Evolutionary conservation across 2,329 filamentous ascomycete genomes (phyloP).

Genomic region (Magnaporthiopsis poae): DNA sequence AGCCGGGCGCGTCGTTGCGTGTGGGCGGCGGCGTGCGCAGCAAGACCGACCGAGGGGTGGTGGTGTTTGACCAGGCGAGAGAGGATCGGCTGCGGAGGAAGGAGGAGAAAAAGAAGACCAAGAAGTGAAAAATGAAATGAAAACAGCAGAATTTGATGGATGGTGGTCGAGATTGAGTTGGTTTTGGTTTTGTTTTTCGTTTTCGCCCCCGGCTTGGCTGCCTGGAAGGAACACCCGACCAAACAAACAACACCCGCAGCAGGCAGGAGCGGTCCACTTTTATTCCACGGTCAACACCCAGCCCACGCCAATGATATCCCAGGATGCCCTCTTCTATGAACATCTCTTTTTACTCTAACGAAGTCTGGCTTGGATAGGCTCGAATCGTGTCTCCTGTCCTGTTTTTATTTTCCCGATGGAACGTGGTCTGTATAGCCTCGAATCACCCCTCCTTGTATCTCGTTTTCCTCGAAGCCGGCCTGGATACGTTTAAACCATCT

Average conservation of each 20-base stretch:
- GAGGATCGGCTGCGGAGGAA: constrained; percentile 6
- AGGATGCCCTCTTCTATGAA: too few relatives aligned
- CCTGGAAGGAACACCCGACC: background rate
- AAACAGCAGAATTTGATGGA: background rate
- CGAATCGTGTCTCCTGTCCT: background rate
- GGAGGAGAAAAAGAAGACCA: background rate
- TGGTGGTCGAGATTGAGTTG: background rate
- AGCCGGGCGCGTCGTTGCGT: background rate
- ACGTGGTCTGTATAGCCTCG: too few relatives aligned
- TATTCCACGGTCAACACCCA: background rate
- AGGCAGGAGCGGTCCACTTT: background rate
- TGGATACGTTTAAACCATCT: background rate
- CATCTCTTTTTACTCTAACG: too few relatives aligned
- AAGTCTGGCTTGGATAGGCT: too few relatives aligned
- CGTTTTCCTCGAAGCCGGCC: too few relatives aligned
- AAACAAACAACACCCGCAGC: background rate
- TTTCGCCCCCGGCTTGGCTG: background rate
- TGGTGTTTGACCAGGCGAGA: constrained; percentile 5
- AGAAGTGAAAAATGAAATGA: background rate
- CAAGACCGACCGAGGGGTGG: background rate
- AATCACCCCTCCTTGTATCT: too few relatives aligned
- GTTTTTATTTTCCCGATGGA: background rate
- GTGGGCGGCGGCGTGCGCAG: background rate
- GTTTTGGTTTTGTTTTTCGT: background rate
- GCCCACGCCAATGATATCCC: background rate